Evolutionary conservation across 2,329 filamentous ascomycete species (phyloP).

Genomic region (Aspergillus fumigatiaffinis): DNA sequence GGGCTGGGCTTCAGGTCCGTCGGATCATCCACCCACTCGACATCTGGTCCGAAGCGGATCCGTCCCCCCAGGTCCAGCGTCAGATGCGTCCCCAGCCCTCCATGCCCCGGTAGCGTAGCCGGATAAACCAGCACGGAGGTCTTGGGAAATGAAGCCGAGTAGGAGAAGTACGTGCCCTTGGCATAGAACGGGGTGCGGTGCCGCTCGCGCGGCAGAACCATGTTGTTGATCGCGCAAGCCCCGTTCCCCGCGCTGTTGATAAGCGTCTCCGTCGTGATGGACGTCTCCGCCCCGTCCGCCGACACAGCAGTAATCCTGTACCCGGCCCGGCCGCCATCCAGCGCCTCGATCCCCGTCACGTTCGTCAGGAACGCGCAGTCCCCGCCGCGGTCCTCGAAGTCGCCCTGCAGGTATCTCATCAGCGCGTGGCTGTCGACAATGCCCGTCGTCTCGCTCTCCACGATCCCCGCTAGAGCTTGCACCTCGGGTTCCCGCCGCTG

Average conservation of each 20-base stretch:
- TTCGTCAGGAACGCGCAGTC: slow-evolving; percentile 65
- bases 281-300: slow-evolving; percentile 35
- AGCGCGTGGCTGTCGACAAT: slow-evolving; percentile 84
- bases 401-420: slow-evolving; percentile 75
- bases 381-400: slow-evolving; percentile 73
- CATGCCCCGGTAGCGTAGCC: slow-evolving; percentile 74
- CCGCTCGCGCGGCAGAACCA: slow-evolving; percentile 57
- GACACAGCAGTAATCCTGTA: slow-evolving; percentile 63
- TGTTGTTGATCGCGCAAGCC: slow-evolving; percentile 74
- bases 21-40: slow-evolving; percentile 80
- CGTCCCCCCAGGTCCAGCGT: slow-evolving; percentile 83
- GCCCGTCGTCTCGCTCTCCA: slow-evolving; percentile 83
- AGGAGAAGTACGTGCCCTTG: slow-evolving; percentile 94
- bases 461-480: slow-evolving; percentile 63
- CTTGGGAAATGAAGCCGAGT: slow-evolving; percentile 60
- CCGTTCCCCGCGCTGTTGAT: slow-evolving; percentile 83
- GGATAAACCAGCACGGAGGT: slow-evolving; percentile 81
- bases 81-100: slow-evolving; percentile 88
- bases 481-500: slow-evolving; percentile 68
- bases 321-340: slow-evolving; percentile 53
- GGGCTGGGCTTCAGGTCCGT: slow-evolving; percentile 65
- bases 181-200: slow-evolving; percentile 70
- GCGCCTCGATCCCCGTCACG: slow-evolving; percentile 59
- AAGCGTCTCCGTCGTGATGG: slow-evolving; percentile 70
- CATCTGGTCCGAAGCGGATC: slow-evolving; percentile 88